Evolutionary conservation across 768 basidiomycete genomes (phyloP).

Genomic region (Serendipita sp.): DNA sequence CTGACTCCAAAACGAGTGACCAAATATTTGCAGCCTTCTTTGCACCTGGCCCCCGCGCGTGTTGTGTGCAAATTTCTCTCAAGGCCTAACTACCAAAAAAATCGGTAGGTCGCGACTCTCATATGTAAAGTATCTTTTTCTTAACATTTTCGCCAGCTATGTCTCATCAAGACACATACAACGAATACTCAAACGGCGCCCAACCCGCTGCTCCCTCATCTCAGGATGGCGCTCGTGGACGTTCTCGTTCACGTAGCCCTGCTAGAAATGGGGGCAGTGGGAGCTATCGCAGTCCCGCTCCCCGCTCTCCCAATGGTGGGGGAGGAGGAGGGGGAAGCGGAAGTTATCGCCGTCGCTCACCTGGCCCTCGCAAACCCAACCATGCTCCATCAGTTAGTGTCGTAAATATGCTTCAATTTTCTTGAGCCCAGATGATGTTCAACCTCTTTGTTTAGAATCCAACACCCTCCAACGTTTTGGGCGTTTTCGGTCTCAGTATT

Average conservation of each 20-base stretch:
- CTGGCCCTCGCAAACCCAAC: slow-evolving; percentile 43
- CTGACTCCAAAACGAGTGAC: background rate
- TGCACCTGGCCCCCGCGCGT: background rate
- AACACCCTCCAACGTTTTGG: slow-evolving; percentile 75
- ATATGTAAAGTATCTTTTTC: background rate
- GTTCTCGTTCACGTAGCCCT: slow-evolving; percentile 64
- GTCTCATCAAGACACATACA: slow-evolving; percentile 59
- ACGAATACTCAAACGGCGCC: slow-evolving; percentile 46
- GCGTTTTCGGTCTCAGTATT: slow-evolving; percentile 97
- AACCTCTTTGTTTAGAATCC: slow-evolving; percentile 51
- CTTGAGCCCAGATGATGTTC: slow-evolving; percentile 17
- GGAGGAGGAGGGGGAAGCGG: background rate
- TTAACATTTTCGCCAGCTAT: background rate
- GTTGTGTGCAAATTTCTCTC: background rate
- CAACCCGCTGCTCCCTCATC: slow-evolving; percentile 24
- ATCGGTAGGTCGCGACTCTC: background rate
- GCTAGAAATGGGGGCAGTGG: slow-evolving; percentile 25
- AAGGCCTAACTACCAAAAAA: background rate
- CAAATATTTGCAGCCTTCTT: slow-evolving; percentile 1
- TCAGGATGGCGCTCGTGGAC: slow-evolving; percentile 29
- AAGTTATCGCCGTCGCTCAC: slow-evolving; percentile 37
- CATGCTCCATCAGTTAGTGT: slow-evolving; percentile 60
- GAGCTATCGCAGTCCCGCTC: slow-evolving; percentile 39
- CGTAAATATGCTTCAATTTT: slow-evolving; percentile 1
- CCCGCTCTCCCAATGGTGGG: slow-evolving; percentile 11